phyloP scores from a whole-genome alignment of 345 rosid species.

The Eucalyptus brandiana region DNA sequence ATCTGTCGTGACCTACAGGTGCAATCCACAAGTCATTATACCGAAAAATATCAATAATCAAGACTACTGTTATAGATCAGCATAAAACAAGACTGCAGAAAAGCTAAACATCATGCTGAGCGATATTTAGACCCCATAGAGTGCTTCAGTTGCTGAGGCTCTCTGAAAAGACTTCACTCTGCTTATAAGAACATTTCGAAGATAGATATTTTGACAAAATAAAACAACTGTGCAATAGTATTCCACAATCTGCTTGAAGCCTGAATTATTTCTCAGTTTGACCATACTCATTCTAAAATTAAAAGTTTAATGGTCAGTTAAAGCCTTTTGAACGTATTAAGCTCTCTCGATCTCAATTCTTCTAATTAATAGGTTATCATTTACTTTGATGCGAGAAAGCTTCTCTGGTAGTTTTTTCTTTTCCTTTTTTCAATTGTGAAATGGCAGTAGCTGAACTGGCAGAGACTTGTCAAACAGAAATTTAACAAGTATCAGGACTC shows the following conservation, averaged over 20 bases:
- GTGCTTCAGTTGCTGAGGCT: not conserved
- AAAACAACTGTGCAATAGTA: not conserved
- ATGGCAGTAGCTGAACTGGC: not conserved
- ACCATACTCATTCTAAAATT: not conserved
- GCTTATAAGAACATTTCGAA: not conserved
- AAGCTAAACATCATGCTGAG: not conserved
- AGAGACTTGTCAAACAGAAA: not conserved
- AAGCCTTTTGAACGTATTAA: not conserved
- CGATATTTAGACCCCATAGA: not conserved
- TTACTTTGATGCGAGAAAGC: not conserved
- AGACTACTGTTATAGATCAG: not conserved
- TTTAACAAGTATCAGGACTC: not conserved
- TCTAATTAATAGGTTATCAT: not conserved
- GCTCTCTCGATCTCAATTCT: not conserved
- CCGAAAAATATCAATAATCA: not conserved
- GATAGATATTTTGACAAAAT: not conserved
- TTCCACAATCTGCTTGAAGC: not conserved
- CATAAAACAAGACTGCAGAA: not conserved
- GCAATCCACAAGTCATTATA: not conserved
- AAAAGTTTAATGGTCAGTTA: not conserved
- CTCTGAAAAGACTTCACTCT: not conserved
- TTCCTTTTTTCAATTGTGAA: not conserved
- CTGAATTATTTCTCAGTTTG: not conserved
- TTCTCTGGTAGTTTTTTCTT: not conserved
- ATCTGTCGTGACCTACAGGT: slow-evolving; percentile 49